Conservation (phyloP, 2,329 filamentous ascomycete genomes). For the Aspergillus sp. region DNA sequence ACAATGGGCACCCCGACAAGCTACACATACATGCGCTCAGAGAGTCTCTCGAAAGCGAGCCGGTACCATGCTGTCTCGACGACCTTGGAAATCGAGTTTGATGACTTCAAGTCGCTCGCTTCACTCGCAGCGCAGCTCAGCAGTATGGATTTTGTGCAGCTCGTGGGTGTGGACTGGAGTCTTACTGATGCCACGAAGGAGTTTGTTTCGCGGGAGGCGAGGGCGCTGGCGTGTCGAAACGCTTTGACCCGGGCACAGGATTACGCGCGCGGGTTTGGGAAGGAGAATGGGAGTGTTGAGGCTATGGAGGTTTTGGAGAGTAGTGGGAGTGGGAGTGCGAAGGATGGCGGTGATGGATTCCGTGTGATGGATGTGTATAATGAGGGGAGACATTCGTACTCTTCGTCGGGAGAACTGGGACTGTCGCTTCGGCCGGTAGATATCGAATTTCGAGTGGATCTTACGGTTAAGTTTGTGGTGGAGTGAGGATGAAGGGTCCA, state of each 20-base stretch:
- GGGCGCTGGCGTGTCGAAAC: not conserved
- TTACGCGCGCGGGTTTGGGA: not conserved
- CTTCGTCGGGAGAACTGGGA: not conserved
- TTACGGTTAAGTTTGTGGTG: not conserved
- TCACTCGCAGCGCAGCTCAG: not conserved
- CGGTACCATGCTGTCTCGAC: not conserved
- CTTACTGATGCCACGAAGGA: not conserved
- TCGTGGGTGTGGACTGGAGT: not conserved
- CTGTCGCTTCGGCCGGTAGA: not conserved
- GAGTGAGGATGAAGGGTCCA: not conserved
- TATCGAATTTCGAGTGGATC: not conserved
- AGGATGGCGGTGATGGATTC: not conserved
- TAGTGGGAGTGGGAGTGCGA: not conserved
- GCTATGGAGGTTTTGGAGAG: not conserved
- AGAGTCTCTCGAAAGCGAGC: not conserved
- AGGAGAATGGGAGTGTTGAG: not conserved
- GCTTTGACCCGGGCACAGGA: not conserved
- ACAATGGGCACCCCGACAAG: not conserved
- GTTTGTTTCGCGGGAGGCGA: not conserved
- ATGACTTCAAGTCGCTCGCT: not conserved
- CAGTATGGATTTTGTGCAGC: not conserved
- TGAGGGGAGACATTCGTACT: not conserved
- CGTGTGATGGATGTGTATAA: not conserved
- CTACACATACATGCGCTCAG: not conserved
- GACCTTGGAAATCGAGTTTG: not conserved